A percentile compares a stretch with the other conserved stretches of the same genome.
Conservation (phyloP, 2,329 filamentous ascomycete genomes). For the Epichloe sp. region DNA sequence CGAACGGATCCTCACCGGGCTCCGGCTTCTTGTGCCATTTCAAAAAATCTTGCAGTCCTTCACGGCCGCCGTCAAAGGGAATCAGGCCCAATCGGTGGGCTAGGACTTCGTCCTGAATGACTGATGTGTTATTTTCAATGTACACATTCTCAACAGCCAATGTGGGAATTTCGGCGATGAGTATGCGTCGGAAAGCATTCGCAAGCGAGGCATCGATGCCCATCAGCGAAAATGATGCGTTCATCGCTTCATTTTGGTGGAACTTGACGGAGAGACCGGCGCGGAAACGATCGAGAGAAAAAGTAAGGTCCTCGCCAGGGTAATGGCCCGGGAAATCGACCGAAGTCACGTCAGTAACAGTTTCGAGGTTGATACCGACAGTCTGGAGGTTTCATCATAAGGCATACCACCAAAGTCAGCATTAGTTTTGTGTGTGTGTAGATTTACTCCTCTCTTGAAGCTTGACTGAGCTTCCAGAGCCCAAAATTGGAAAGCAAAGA, state of each 20-base stretch:
- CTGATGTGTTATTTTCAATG: conserved; percentile 91
- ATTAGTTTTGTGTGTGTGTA: not conserved
- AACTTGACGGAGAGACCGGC: conserved; percentile 62
- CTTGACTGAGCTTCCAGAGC: not conserved
- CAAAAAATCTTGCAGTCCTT: conserved; percentile 67
- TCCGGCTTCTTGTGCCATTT: conserved; percentile 65
- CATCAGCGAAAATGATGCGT: conserved; percentile 80
- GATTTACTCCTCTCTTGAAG: not conserved
- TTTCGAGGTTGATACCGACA: conserved; percentile 79
- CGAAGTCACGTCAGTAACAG: conserved; percentile 75
- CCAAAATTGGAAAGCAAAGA: not conserved
- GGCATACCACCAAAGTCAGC: not conserved
- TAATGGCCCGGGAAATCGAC: conserved; percentile 89
- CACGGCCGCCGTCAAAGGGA: conserved; percentile 67
- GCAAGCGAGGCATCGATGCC: conserved; percentile 86
- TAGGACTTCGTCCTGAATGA: conserved; percentile 95
- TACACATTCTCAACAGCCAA: conserved; percentile 90
- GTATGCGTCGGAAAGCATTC: conserved; percentile 93
- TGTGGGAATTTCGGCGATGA: conserved; percentile 87
- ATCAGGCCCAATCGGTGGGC: conserved; percentile 82
- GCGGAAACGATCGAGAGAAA: conserved; percentile 62
- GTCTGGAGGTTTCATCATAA: conserved; percentile 37
- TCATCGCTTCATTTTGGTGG: conserved; percentile 65
- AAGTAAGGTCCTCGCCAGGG: conserved; percentile 74
- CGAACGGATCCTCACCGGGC: conserved; percentile 46